Conservation (phyloP, 371 early-diverging fungal species). For the Syncephalastrum contaminatum region DNA sequence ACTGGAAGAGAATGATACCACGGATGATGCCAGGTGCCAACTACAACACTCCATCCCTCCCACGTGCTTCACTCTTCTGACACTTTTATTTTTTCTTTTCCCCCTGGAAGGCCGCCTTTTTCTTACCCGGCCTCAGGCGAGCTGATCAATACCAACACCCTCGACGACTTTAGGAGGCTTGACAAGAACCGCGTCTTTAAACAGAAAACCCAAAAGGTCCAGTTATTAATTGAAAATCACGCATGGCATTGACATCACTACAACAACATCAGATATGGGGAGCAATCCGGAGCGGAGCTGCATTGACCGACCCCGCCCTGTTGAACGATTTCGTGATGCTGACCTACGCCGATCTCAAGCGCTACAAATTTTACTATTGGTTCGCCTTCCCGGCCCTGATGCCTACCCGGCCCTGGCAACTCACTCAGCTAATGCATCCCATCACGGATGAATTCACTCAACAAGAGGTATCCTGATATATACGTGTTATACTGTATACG, state of each 20-base stretch:
- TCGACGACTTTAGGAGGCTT: constrained; percentile 81
- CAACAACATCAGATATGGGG: constrained; percentile 57
- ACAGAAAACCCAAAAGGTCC: constrained; percentile 40
- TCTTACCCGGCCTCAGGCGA: constrained; percentile 55
- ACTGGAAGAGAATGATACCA: no score
- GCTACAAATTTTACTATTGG: constrained; percentile 92
- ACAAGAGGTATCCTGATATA: constrained; percentile 17
- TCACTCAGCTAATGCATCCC: not conserved
- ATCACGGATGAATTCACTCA: constrained; percentile 22
- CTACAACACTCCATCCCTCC: not conserved
- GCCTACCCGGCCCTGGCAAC: constrained; percentile 38
- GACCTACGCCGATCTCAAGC: constrained; percentile 92
- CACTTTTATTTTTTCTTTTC: not conserved
- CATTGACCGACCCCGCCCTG: constrained; percentile 56
- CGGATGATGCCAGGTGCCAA: constrained; percentile 21
- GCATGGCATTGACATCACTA: not conserved
- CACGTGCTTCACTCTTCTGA: constrained; percentile 3
- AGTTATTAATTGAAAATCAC: not conserved
- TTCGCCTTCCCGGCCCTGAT: constrained; percentile 86
- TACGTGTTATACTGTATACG: not conserved
- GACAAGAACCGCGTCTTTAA: constrained; percentile 77
- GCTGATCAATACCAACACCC: constrained; percentile 85
- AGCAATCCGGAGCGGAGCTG: constrained; percentile 66
- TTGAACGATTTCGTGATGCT: constrained; percentile 72
- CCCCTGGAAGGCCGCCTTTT: constrained; percentile 37